Conservation (phyloP, 495 filamentous ascomycete species). For the Choiromyces venosus region DNA sequence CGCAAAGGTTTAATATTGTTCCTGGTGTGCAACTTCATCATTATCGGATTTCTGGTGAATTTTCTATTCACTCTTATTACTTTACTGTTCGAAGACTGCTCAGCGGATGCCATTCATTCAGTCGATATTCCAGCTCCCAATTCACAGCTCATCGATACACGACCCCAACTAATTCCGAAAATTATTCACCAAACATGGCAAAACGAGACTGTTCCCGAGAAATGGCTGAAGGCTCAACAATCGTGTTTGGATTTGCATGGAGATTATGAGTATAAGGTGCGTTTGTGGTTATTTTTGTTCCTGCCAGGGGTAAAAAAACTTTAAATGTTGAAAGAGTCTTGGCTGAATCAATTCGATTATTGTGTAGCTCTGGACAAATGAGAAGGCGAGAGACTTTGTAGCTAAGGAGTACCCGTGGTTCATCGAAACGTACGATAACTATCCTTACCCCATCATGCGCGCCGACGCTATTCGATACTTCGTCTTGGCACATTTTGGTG, state of each 20-base stretch:
- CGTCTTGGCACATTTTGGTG: conserved; percentile 73
- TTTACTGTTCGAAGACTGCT: conserved; percentile 62
- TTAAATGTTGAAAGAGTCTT: not conserved
- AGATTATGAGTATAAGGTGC: conserved; percentile 76
- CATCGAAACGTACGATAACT: conserved; percentile 72
- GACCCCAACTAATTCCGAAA: conserved; percentile 70
- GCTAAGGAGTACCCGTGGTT: conserved; percentile 79
- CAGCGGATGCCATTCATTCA: conserved; percentile 58
- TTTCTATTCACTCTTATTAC: conserved; percentile 60
- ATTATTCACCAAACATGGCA: conserved; percentile 87
- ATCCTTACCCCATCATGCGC: conserved; percentile 75
- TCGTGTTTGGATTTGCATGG: conserved; percentile 69
- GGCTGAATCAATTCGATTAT: conserved; percentile 12
- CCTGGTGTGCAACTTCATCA: conserved; percentile 55
- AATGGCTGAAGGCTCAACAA: conserved; percentile 67
- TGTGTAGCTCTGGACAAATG: conserved; percentile 77
- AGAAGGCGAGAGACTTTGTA: conserved; percentile 69
- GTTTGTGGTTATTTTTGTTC: conserved; percentile 30
- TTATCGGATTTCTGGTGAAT: conserved; percentile 56
- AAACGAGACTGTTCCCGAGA: conserved; percentile 66
- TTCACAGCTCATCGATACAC: conserved; percentile 52
- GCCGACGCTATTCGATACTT: conserved; percentile 88
- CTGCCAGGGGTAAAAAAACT: not conserved
- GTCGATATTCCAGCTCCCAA: conserved; percentile 61
- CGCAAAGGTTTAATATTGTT: conserved; percentile 60